phyloP scores from a whole-genome alignment of 2,329 filamentous ascomycete genomes.

The Talaromyces pinophilus region DNA sequence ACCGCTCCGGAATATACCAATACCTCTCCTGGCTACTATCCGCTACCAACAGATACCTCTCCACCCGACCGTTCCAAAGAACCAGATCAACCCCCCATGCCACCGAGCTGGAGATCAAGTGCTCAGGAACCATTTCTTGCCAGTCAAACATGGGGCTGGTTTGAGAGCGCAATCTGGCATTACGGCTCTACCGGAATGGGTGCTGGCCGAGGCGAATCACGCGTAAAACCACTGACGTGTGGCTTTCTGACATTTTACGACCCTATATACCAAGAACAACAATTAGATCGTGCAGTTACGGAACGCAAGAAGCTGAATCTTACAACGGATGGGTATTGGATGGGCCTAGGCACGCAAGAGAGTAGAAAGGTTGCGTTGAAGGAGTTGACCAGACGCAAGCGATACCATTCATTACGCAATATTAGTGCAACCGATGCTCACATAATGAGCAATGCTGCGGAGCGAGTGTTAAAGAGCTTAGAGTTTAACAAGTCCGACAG shows the following conservation, averaged over 20 bases:
- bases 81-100: slow-evolving; percentile 38
- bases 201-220: slow-evolving; percentile 46
- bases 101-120: slow-evolving; percentile 41
- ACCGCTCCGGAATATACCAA: background rate
- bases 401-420: slow-evolving; percentile 3
- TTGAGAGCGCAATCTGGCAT: slow-evolving; percentile 47
- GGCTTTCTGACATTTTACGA: slow-evolving; percentile 37
- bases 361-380: background rate
- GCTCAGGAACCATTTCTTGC: slow-evolving; percentile 45
- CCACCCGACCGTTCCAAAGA: slow-evolving; percentile 39
- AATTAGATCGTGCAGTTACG: background rate
- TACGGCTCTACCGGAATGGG: slow-evolving; percentile 45
- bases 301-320: background rate
- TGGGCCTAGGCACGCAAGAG: background rate
- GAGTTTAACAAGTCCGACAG: background rate
- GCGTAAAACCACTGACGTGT: slow-evolving; percentile 46
- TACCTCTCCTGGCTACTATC: slow-evolving; percentile 30
- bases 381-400: background rate
- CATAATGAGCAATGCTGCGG: background rate
- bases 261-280: background rate
- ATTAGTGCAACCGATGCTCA: background rate
- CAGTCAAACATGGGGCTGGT: slow-evolving; percentile 50
- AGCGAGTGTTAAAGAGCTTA: background rate
- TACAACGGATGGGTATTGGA: background rate
- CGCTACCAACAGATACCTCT: slow-evolving; percentile 42